Percentiles rank a stretch among this genome's conserved stretches.
phyloP scores from a whole-genome alignment of 495 filamentous ascomycete genomes.

The Penicillium paxilli region DNA sequence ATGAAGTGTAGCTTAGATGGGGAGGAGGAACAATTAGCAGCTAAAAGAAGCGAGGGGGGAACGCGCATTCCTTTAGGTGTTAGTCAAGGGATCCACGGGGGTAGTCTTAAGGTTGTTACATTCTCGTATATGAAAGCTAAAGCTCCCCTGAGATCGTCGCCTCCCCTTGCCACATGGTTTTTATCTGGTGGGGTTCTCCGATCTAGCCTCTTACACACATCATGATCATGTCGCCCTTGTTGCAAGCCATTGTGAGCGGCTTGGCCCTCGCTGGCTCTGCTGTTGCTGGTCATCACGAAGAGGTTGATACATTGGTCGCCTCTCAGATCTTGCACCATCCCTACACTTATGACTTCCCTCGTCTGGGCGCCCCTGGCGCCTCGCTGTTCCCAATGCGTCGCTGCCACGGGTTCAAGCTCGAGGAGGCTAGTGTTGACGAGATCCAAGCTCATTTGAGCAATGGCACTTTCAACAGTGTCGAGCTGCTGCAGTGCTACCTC shows the following conservation, averaged over 20 bases:
- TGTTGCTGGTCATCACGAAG: constrained; percentile 2
- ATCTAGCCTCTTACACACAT: neutral
- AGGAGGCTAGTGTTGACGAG: constrained; percentile 62
- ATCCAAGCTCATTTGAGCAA: constrained; percentile 45
- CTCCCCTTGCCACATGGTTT: constrained; percentile 21
- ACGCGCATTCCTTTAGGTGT: constrained; percentile 2
- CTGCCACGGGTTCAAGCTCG: constrained; percentile 61
- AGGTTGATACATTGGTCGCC: constrained; percentile 24
- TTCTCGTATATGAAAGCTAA: constrained; percentile 6
- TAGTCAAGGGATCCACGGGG: constrained; percentile 5
- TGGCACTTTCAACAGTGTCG: constrained; percentile 46
- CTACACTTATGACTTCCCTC: constrained; percentile 46
- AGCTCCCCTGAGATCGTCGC: constrained; percentile 14
- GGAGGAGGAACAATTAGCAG: neutral
- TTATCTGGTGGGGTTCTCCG: constrained; percentile 11
- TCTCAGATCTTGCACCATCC: constrained; percentile 34
- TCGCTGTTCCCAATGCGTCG: constrained; percentile 57
- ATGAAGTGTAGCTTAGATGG: too few species aligned
- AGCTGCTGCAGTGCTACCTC: constrained; percentile 54
- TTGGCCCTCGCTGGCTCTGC: constrained; percentile 24
- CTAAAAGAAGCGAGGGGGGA: neutral
- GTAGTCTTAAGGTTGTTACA: neutral
- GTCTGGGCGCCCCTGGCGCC: constrained; percentile 27
- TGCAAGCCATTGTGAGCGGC: constrained; percentile 20
- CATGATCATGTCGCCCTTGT: constrained; percentile 15